Evolutionary conservation across 345 rosid species (phyloP).

Genomic region (Garcia nutans): DNA sequence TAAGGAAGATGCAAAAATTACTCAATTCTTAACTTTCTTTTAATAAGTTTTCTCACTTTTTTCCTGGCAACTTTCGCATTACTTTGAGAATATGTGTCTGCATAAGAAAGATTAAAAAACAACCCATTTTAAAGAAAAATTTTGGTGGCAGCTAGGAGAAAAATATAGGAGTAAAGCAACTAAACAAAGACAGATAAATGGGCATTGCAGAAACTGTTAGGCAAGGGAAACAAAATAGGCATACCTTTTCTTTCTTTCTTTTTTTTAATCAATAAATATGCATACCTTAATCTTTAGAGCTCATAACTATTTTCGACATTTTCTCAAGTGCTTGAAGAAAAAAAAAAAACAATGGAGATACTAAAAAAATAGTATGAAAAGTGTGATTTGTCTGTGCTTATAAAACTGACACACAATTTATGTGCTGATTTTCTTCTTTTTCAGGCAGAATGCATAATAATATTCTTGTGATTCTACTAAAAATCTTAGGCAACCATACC

Average conservation of each 20-base stretch:
- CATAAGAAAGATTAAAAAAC: background rate
- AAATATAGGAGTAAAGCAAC: background rate
- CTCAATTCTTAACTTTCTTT: slow-evolving; percentile 25
- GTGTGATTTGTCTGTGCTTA: slow-evolving; percentile 30
- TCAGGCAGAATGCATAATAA: background rate
- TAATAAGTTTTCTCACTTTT: slow-evolving; percentile 65
- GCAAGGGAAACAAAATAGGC: background rate
- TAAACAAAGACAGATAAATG: background rate
- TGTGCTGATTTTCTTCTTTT: background rate
- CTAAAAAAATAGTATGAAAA: slow-evolving; percentile 11
- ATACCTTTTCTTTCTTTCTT: too few relatives aligned
- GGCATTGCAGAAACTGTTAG: background rate
- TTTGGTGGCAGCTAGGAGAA: background rate
- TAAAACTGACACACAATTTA: slow-evolving; percentile 10
- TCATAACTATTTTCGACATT: slow-evolving; percentile 42
- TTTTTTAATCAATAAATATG: too few relatives aligned
- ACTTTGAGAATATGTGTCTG: slow-evolving; percentile 64
- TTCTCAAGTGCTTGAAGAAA: background rate
- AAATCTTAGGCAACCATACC: too few relatives aligned
- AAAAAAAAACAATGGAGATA: background rate
- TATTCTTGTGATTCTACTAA: slow-evolving; percentile 15
- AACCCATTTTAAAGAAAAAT: slow-evolving; percentile 2
- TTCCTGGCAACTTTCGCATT: slow-evolving; percentile 66
- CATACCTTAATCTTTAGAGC: slow-evolving; percentile 42
- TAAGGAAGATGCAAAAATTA: background rate